Conservation (phyloP, 2,329 filamentous ascomycete species). For the Plectosphaerella plurivora region DNA sequence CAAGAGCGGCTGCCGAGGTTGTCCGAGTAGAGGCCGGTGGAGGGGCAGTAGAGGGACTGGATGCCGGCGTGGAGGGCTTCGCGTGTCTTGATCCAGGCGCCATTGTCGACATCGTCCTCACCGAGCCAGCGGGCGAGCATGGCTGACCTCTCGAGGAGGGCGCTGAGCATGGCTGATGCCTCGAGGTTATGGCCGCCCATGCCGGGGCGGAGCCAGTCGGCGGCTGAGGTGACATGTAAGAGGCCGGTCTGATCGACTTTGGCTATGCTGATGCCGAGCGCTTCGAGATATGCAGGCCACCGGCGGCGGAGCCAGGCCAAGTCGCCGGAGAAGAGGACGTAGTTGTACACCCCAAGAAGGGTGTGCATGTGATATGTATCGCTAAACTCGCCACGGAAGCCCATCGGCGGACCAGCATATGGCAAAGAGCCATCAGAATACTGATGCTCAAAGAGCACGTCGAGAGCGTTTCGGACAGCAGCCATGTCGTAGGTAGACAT, state of each 20-base stretch:
- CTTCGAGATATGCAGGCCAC: constrained; percentile 38
- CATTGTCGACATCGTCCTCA: constrained; percentile 17
- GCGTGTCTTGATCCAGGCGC: constrained; percentile 11
- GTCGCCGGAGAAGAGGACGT: constrained; percentile 42
- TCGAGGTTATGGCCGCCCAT: constrained; percentile 47
- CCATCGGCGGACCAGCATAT: constrained; percentile 42
- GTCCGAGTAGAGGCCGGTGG: constrained; percentile 37
- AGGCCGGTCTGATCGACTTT: constrained; percentile 32
- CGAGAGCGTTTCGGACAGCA: constrained; percentile 41
- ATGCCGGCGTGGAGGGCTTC: constrained; percentile 14
- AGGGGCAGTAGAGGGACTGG: constrained; percentile 15
- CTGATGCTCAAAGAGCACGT: constrained; percentile 32
- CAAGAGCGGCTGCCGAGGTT: constrained; percentile 30
- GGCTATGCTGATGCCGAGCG: constrained; percentile 24
- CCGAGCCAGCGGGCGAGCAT: constrained; percentile 39
- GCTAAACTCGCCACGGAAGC: constrained; percentile 28
- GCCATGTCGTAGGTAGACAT: constrained; percentile 18
- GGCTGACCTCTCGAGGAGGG: constrained; percentile 43
- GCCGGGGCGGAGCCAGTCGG: constrained; percentile 48
- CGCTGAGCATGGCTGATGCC: constrained; percentile 47
- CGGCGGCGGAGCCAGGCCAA: constrained; percentile 33
- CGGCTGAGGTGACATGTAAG: constrained; percentile 41
- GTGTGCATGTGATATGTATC: constrained; percentile 57
- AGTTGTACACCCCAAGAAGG: constrained; percentile 45
- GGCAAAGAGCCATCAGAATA: constrained; percentile 40